phyloP scores from a whole-genome alignment of 441 rosid species.

The Biscutella laevigata region DNA sequence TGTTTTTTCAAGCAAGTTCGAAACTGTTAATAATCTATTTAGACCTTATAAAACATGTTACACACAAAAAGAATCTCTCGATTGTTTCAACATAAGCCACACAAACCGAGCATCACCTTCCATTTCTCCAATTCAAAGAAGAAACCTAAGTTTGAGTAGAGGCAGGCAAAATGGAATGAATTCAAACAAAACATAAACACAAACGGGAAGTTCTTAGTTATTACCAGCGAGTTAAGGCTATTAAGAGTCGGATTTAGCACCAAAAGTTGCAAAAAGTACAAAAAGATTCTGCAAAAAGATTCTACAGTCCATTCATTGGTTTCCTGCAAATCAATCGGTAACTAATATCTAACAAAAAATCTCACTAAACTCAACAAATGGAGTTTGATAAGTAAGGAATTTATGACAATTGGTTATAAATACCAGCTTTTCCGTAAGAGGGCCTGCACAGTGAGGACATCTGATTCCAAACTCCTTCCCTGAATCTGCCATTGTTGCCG shows the following conservation, averaged over 20 bases:
- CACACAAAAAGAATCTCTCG: neutral
- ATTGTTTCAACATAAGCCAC: neutral
- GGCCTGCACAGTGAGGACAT: conserved; percentile 91
- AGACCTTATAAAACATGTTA: neutral
- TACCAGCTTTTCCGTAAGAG: conserved; percentile 75
- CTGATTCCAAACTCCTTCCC: conserved; percentile 23
- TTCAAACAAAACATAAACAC: neutral
- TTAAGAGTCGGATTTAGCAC: neutral
- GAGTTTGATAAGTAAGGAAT: too few species aligned
- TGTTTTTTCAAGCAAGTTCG: neutral
- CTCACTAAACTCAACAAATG: neutral
- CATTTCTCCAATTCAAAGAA: neutral
- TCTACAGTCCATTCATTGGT: conserved; percentile 70
- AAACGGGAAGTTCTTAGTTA: neutral
- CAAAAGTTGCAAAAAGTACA: too few species aligned
- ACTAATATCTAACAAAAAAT: neutral
- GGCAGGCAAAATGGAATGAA: too few species aligned
- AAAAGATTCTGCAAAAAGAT: neutral
- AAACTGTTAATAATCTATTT: neutral
- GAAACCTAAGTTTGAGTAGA: too few species aligned
- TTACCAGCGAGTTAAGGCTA: neutral
- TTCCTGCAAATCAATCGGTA: conserved; percentile 39
- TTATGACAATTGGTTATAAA: neutral
- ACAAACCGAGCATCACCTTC: neutral
- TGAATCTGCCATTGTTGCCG: conserved; percentile 36